Percentiles rank a stretch among this genome's conserved stretches.
These are phyloP conservation scores for Xylaria grammica DNA, from an alignment of 495 filamentous ascomycete species.

Conservation along the genomic window DNA sequence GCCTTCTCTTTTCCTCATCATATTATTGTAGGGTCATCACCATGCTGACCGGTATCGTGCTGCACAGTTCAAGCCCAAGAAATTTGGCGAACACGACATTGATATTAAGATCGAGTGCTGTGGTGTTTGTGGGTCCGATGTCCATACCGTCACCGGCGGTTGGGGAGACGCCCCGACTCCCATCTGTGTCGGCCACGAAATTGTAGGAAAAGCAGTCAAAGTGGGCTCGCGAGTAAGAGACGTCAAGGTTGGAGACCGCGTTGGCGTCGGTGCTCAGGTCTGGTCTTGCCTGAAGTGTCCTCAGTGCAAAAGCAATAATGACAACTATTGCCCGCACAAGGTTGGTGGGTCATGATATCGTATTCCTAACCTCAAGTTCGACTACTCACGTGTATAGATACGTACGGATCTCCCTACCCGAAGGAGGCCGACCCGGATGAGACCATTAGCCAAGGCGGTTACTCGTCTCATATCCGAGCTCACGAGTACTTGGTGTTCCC, in stretches of 20 bases:
- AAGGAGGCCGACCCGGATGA: constrained; percentile 36
- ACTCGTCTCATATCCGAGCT: constrained; percentile 65
- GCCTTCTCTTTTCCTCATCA: constrained; percentile 22
- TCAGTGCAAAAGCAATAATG: constrained; percentile 58
- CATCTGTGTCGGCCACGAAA: constrained; percentile 77
- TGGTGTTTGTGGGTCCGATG: constrained; percentile 80
- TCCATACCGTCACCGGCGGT: constrained; percentile 77
- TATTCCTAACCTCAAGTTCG: neutral
- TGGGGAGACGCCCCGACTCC: constrained; percentile 72
- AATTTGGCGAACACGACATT: constrained; percentile 75
- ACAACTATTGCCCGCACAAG: constrained; percentile 76
- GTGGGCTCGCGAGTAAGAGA: constrained; percentile 67
- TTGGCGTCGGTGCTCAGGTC: constrained; percentile 80
- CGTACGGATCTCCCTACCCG: constrained; percentile 69
- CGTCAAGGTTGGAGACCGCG: constrained; percentile 75
- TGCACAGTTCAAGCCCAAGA: constrained; percentile 74
- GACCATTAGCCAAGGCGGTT: constrained; percentile 43
- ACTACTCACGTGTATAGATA: constrained; percentile 33
- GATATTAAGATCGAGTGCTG: constrained; percentile 76
- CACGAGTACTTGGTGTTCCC: constrained; percentile 78
- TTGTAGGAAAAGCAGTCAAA: constrained; percentile 72
- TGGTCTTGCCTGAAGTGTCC: constrained; percentile 68
- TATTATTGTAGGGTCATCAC: neutral
- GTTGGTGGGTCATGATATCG: constrained; percentile 44
- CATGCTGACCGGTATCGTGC: constrained; percentile 11